A percentile compares a stretch with the other conserved stretches of the same genome.
These are phyloP conservation scores for Angomonas deanei DNA, from an alignment of 208 protist genomes.

Conservation along the genomic window DNA sequence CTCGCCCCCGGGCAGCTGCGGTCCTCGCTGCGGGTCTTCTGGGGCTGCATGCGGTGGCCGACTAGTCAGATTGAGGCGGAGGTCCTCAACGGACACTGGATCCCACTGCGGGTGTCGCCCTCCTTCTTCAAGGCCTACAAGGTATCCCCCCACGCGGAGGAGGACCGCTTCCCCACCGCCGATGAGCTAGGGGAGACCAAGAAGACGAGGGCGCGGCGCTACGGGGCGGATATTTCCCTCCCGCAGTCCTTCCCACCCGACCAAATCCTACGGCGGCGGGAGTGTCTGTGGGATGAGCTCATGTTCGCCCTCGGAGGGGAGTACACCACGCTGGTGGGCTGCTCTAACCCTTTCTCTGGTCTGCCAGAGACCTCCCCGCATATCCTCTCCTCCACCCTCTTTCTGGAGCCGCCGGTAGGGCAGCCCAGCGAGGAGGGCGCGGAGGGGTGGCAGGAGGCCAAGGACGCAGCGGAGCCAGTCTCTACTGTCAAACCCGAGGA, in stretches of 20 bases:
- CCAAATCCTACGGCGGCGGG: slow-evolving; percentile 59
- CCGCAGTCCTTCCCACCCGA: slow-evolving; percentile 77
- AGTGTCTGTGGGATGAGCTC: slow-evolving; percentile 84
- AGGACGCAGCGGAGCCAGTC: too few relatives aligned
- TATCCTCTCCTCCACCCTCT: slow-evolving; percentile 29
- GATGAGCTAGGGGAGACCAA: slow-evolving; percentile 42
- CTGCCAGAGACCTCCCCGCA: slow-evolving; percentile 32
- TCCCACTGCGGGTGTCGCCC: slow-evolving; percentile 70
- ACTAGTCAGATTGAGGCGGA: slow-evolving; percentile 69
- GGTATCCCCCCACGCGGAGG: slow-evolving; percentile 17
- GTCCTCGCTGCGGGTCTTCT: slow-evolving; percentile 79
- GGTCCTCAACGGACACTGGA: slow-evolving; percentile 82
- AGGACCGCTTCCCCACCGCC: slow-evolving; percentile 55
- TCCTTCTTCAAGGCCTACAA: slow-evolving; percentile 73
- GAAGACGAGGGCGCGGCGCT: slow-evolving; percentile 37
- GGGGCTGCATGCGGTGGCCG: slow-evolving; percentile 80
- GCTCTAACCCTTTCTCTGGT: slow-evolving; percentile 71
- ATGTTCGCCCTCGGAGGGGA: slow-evolving; percentile 77
- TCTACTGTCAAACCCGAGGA: too few relatives aligned
- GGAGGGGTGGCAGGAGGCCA: too few relatives aligned
- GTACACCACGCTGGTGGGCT: slow-evolving; percentile 63
- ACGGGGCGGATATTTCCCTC: slow-evolving; percentile 54
- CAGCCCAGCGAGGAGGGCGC: too few relatives aligned
- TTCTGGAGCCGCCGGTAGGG: slow-evolving; percentile 10
- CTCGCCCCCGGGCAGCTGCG: slow-evolving; percentile 62